Evolutionary conservation across 23 red algal species (phyloP), one percentile per base, ranked within the genome.

Genomic region (Pyropia haitanensis): DNA sequence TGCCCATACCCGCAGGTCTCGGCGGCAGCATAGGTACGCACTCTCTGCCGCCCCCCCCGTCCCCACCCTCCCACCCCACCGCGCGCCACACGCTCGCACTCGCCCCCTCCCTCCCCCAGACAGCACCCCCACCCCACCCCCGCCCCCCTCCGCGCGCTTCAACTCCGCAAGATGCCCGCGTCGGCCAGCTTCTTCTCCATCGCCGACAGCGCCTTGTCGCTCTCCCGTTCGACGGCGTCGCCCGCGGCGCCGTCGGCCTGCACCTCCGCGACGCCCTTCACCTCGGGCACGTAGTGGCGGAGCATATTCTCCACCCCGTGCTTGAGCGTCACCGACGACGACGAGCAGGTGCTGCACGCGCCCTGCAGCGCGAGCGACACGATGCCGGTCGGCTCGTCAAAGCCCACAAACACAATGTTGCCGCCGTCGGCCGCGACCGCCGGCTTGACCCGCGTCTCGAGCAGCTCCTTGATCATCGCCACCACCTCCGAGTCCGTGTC

Each of bases 271-370:
- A 98, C 94, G 23, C 27, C 53, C 64, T 91, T 98, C 12, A 98
- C 94, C 83, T 98, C 94, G 12, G 94, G 94, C 49, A 98, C 69
- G 64, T 98, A 98, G 51, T 98, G 94, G 9, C 78, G 72, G n/a
- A 98, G 50, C 94, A 98, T 98, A 62, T 98, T 98, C 58, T 98
- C 85, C 46, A 98, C 94, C 23, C 94, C 94, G 58, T 61, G 91
- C 70, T 98, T 98, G 31, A 98, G 88, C 14, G 94, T 98, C 17
- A 98, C 88, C 50, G 75, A 82, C 57, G 77, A 85, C 46, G 71
- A 80, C 10, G 82, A 83, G 60, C 94, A 98, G 22, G 77, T 88
- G 9, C 73, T 78, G 65, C 94, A 98, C 32, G 94, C 87, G 50
- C 94, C 94, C 58, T 98, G 94, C 53, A 98, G 17, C 50, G 91